A percentile compares a stretch with the other conserved stretches of the same genome.
phyloP scores from a whole-genome alignment of 202 grass and related monocot species.

The Zoysia matrella region DNA sequence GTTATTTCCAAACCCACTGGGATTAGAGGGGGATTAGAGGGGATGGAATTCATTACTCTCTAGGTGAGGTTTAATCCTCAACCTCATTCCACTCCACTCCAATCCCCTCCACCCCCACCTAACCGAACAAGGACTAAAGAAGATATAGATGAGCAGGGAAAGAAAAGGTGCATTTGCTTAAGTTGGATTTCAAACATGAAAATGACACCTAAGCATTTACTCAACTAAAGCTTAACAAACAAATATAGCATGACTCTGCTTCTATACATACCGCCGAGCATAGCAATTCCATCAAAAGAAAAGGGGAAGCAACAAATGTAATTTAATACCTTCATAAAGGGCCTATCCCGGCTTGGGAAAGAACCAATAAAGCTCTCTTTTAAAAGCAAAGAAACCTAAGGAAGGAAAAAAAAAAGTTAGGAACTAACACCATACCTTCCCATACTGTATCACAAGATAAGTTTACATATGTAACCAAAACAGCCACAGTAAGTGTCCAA shows the following conservation, averaged over 20 bases:
- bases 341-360: conserved; percentile 71
- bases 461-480: conserved; percentile 9
- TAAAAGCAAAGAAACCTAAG: conserved; percentile 95
- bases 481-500: conserved; percentile 3
- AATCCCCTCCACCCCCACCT: too few species aligned
- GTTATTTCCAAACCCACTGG: too few species aligned
- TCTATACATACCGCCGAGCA: not conserved
- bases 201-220: not conserved
- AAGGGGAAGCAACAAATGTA: not conserved
- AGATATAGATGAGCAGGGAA: conserved; percentile 8
- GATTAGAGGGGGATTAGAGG: too few species aligned
- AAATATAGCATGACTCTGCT: not conserved
- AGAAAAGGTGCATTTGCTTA: not conserved
- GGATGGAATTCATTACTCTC: too few species aligned
- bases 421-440: conserved; percentile 3
- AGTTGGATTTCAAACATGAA: not conserved
- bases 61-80: too few species aligned
- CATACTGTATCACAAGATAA: conserved; percentile 16
- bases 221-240: not conserved
- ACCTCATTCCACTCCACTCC: too few species aligned
- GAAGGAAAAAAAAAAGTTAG: conserved; percentile 38
- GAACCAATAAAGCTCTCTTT: conserved; percentile 98
- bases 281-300: conserved; percentile 7
- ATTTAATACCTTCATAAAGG: conserved; percentile 96
- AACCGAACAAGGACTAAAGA: not conserved